phyloP scores from a whole-genome alignment of 371 early-diverging fungal species.

The Mucor ambiguus region DNA sequence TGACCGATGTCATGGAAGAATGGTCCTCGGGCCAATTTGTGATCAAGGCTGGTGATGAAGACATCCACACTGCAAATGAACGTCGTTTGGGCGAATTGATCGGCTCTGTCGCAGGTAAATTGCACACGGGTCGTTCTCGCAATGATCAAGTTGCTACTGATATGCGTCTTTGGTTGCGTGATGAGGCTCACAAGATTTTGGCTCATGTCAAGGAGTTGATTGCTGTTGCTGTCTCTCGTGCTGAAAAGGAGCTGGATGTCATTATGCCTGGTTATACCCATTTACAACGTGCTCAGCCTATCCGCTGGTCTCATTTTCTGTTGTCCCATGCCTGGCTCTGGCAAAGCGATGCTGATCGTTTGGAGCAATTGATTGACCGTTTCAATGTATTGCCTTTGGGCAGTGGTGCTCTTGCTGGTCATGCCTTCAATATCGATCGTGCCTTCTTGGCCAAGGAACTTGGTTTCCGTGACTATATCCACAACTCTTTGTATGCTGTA shows the following conservation, averaged over 20 bases:
- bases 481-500: constrained; percentile 90
- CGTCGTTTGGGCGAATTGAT: constrained; percentile 92
- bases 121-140: constrained; percentile 94
- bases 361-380: constrained; percentile 79
- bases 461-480: constrained; percentile 82
- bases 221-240: constrained; percentile 70
- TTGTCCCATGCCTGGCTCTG: constrained; percentile 88
- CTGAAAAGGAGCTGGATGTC: constrained; percentile 86
- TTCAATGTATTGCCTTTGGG: constrained; percentile 90
- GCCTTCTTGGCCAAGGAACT: constrained; percentile 84
- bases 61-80: constrained; percentile 98
- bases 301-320: constrained; percentile 94
- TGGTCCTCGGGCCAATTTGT: constrained; percentile 83
- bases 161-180: constrained; percentile 93
- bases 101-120: constrained; percentile 92
- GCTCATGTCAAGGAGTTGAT: constrained; percentile 77
- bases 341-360: constrained; percentile 86
- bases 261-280: constrained; percentile 98
- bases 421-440: constrained; percentile 94
- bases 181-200: constrained; percentile 67
- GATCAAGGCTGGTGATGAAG: constrained; percentile 87
- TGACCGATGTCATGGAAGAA: constrained; percentile 76
- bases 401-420: constrained; percentile 96
- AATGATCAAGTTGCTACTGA: constrained; percentile 99
- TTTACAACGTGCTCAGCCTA: constrained; percentile 97